phyloP scores from a whole-genome alignment of 768 basidiomycete genomes.

The Amanita jacksonii region DNA sequence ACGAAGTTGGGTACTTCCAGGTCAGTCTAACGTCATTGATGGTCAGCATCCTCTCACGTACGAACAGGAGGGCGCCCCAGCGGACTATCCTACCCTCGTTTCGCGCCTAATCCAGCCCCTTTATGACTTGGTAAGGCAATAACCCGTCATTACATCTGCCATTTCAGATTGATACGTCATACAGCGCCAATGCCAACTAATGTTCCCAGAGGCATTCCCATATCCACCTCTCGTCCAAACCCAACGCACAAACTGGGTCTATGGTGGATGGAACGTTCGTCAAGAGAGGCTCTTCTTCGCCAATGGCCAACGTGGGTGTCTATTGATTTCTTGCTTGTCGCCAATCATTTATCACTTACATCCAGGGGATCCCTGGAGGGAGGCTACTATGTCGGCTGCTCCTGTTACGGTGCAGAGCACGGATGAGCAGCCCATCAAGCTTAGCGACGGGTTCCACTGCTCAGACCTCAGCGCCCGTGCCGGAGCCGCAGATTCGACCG shows the following conservation, averaged over 20 bases:
- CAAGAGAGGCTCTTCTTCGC: conserved; percentile 57
- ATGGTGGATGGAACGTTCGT: conserved; percentile 55
- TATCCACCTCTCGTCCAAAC: conserved; percentile 34
- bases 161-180: neutral
- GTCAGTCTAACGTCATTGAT: conserved; percentile 15
- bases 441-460: conserved; percentile 58
- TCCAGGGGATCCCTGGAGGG: conserved; percentile 65
- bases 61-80: conserved; percentile 33
- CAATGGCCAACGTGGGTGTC: conserved; percentile 57
- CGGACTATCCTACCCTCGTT: conserved; percentile 33
- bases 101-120: conserved; percentile 42
- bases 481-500: conserved; percentile 38
- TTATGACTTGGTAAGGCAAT: conserved; percentile 40
- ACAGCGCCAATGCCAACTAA: conserved; percentile 60
- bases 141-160: neutral
- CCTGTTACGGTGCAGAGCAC: conserved; percentile 37
- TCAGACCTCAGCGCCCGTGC: conserved; percentile 41
- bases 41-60: neutral
- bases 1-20: conserved; percentile 56
- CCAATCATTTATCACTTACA: neutral
- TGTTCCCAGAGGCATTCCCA: conserved; percentile 55
- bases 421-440: conserved; percentile 42
- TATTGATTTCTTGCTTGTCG: neutral
- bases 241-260: conserved; percentile 33
- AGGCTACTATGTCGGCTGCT: conserved; percentile 56